Base-by-base conservation (phyloP, 805 yeast genomes). In the Debaryomyces tyrocola region DNA sequence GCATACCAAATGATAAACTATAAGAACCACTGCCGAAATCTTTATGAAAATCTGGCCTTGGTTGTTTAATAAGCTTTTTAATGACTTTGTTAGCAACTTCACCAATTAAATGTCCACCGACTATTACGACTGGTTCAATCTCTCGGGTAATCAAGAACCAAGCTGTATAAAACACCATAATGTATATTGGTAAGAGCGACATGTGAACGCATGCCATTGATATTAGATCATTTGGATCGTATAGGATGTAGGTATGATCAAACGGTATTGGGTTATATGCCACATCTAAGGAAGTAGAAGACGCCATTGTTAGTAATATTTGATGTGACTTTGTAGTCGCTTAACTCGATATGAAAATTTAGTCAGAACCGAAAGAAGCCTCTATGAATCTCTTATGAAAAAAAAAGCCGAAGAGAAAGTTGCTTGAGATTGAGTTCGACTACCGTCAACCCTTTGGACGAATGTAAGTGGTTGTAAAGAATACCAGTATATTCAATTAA, bases 1-100 rank as follows among this genome's bases (percentile, higher is more conserved):
- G 99, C 97, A 92, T 92, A 0, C 99, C 99, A 62, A 85, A 90
- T 0, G 86, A 83, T 51, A 86, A 75, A 47, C 80, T 64, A 37
- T 60, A 60, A 20, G 70, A 75, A 20, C 55, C 81, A 38, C 70
- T 60, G 6, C 77, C 78, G 44, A 73, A 73, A 35, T 66, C 69
- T 45, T 64, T 65, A 52, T 73, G 78, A 57, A 73, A 73, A 6
- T 70, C 77, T 7, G 99, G 99, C 50, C 99, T 75, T 18, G 88
- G 85, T 58, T 87, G 87, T 53, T 78, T 80, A 34, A 90, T 64
- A 1, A 79, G 33, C 17, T 74, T 72, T 62, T 92, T 92, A 35
- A 87, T 66, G 1, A 85, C 53, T 47, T 84, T 81, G 64, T 92
- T 92, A 20, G 82, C 58, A 0, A 84, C 58, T 62, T 94, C 97